These are phyloP conservation scores for Cladorrhinum samala DNA, from an alignment of 495 filamentous ascomycete genomes.

Conservation along the genomic window DNA sequence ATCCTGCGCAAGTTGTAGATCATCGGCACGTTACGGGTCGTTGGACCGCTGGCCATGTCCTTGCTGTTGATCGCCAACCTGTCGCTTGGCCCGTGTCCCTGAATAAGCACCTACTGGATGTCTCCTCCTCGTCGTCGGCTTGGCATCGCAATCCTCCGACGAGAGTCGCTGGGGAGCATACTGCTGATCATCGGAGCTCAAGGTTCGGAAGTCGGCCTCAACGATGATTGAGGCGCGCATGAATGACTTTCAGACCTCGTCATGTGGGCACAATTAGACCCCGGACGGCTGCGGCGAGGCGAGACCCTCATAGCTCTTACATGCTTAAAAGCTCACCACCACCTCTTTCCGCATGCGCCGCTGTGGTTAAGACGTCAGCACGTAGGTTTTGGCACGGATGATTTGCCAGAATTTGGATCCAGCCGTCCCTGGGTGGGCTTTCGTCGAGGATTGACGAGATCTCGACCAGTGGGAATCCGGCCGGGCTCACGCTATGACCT, in stretches of 20 bases:
- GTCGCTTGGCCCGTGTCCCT: neutral
- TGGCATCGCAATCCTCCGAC: neutral
- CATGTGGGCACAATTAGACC: no score
- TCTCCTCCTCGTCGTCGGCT: neutral
- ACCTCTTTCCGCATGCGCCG: no score
- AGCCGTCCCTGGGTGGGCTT: constrained; percentile 11
- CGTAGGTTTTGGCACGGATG: neutral
- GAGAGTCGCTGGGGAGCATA: neutral
- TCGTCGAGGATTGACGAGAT: constrained; percentile 8
- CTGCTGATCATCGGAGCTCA: neutral
- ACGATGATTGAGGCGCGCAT: no score
- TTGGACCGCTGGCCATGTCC: neutral
- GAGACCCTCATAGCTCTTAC: neutral
- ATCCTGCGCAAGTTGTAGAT: constrained; percentile 10
- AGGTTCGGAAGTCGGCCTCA: no score
- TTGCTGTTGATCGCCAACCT: constrained; percentile 8
- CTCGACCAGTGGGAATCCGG: constrained; percentile 26
- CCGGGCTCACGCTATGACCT: constrained; percentile 25
- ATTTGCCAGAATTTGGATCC: constrained; percentile 1
- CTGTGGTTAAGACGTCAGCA: neutral
- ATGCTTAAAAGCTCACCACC: no score
- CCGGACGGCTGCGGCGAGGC: no score
- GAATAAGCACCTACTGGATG: constrained; percentile 1
- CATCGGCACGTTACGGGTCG: constrained; percentile 4
- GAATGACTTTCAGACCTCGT: no score